Evolutionary conservation across 176 grass and related monocot species (phyloP), one percentile per base, ranked within the genome.

Genomic region (Oropetium thomaeum): DNA sequence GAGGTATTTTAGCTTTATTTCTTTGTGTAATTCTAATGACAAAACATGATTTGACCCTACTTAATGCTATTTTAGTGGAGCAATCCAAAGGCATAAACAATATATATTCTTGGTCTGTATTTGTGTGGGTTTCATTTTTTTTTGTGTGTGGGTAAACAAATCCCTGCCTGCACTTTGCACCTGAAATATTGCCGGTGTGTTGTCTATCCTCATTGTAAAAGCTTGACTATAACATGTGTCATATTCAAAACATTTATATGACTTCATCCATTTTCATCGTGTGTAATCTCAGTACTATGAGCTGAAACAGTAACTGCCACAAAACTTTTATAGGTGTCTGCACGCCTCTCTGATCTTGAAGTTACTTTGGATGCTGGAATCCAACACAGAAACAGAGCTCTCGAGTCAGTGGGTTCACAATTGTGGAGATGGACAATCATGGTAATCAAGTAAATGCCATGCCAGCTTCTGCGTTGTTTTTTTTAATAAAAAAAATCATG

Each of bases 361-460:
- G 85, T 79, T 61, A 99, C 96, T 65, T 73, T 99, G 82, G 89
- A 99, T 96, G 92, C 85, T 66, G 96, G 96, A 84, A 93, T 85
- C 69, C 89, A 87, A 8, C 96, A 99, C 70, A 99, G 92, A 86
- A 99, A 99, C 83, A 89, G 92, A 81, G 96, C 89, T 83, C 88
- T 99, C 58, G 89, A 88, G 80, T 89, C 89, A 77, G 70, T 99
- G 57, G 96, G 87, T 13, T 99, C 92, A 60, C 92, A 96, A 67
- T 69, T 92, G 77, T 90, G 92, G 92, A 95, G 87, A 61, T 99
- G 96, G 96, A 95, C 66, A 84, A 85, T 95, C 60, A 92, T 99
- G 96, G 96, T 99, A 96, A 89, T 78, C 29, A 87, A 80, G 40
- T 76, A 70, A 78, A 47, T 13, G 45, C n/a, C 45, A 47, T 13